Evolutionary conservation across 2,329 filamentous ascomycete species (phyloP).

Genomic region (Cryphonectria parasitica): DNA sequence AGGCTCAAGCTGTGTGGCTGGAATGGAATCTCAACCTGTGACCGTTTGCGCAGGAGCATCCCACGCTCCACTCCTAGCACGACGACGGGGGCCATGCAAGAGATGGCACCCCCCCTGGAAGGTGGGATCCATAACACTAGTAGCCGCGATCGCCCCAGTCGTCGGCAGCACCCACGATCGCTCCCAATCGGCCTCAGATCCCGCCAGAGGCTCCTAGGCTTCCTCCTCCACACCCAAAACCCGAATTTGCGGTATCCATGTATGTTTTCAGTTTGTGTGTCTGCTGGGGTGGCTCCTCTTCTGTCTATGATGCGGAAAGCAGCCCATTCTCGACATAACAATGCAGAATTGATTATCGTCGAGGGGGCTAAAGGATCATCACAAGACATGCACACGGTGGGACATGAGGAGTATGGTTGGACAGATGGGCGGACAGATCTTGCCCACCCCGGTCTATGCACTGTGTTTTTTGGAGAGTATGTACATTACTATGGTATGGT

Average conservation of each 20-base stretch:
- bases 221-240: neutral
- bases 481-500: too few relatives aligned
- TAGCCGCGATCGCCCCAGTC: constrained; percentile 14
- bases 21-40: neutral
- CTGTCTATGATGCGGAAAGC: neutral
- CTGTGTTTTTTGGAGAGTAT: too few relatives aligned
- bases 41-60: neutral
- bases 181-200: constrained; percentile 17
- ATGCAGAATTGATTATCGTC: neutral
- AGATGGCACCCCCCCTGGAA: constrained; percentile 8
- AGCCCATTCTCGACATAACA: neutral
- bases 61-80: neutral
- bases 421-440: neutral
- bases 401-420: neutral
- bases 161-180: constrained; percentile 21
- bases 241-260: neutral
- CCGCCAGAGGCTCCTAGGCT: neutral
- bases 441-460: neutral
- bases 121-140: neutral
- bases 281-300: neutral
- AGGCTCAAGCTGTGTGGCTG: constrained; percentile 10
- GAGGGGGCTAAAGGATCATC: neutral
- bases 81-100: neutral
- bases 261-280: neutral
- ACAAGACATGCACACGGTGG: neutral